Conservation (phyloP, 768 basidiomycete species). For the Psilocybe cyanescens region DNA sequence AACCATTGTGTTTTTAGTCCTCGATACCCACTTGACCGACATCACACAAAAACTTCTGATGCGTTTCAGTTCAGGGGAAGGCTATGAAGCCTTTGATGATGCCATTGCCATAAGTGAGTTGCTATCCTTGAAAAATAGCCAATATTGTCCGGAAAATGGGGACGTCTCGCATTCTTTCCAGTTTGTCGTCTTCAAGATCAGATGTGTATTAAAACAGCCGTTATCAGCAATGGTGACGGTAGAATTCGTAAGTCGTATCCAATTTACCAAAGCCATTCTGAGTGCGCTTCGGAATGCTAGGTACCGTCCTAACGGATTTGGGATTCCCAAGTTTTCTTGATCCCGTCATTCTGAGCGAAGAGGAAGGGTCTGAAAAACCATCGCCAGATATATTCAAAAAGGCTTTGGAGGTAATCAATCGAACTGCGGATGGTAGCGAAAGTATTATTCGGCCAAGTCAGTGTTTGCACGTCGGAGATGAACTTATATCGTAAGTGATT, state of each 20-base stretch:
- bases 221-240: conserved; percentile 75
- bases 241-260: conserved; percentile 57
- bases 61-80: conserved; percentile 72
- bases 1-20: conserved; percentile 37
- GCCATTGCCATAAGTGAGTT: conserved; percentile 34
- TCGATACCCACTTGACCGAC: conserved; percentile 52
- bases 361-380: conserved; percentile 73
- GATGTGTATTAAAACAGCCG: conserved; percentile 52
- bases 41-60: conserved; percentile 67
- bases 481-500: conserved; percentile 57
- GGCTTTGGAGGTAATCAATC: conserved; percentile 39
- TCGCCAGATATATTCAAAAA: conserved; percentile 57
- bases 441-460: conserved; percentile 38
- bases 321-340: conserved; percentile 50
- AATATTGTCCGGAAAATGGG: not conserved
- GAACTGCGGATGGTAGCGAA: conserved; percentile 16
- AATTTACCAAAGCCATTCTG: not conserved
- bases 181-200: conserved; percentile 47
- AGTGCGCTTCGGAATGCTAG: conserved; percentile 25
- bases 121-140: not conserved
- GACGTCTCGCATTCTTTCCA: conserved; percentile 21
- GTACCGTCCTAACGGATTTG: conserved; percentile 62
- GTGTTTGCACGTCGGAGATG: conserved; percentile 78
- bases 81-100: conserved; percentile 51
- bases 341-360: conserved; percentile 71